Conservation (phyloP, 805 yeast genomes). For the Vanderwaltozyma polyspora region DNA sequence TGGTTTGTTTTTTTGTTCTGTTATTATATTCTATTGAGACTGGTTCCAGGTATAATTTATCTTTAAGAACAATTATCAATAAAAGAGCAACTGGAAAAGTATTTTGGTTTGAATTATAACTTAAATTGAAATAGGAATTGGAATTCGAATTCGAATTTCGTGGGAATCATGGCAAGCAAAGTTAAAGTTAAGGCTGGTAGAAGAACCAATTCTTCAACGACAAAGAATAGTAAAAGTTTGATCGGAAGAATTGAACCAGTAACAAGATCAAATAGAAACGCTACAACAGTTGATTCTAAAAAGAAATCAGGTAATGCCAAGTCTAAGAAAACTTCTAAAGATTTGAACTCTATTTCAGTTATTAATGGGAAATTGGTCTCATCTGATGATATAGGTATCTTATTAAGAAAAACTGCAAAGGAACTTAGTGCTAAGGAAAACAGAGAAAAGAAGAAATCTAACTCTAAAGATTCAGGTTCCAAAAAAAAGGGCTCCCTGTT, state of each 20-base stretch:
- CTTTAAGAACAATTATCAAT: too few relatives aligned
- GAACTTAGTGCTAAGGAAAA: constrained; percentile 1
- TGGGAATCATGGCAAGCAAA: not conserved
- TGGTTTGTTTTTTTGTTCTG: too few relatives aligned
- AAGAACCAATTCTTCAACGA: too few relatives aligned
- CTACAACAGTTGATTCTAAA: not conserved
- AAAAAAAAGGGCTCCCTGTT: not conserved
- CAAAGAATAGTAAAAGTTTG: not conserved
- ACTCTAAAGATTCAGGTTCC: not conserved
- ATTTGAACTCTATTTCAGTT: constrained; percentile 17
- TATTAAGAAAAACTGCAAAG: constrained; percentile 11
- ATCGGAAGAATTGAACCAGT: not conserved
- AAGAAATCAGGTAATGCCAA: not conserved
- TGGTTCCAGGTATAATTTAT: too few relatives aligned
- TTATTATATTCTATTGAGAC: too few relatives aligned
- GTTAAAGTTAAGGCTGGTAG: too few relatives aligned
- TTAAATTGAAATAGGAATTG: too few relatives aligned
- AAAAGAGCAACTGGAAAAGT: too few relatives aligned
- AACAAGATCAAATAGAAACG: not conserved
- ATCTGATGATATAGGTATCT: constrained; percentile 18
- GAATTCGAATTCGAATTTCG: too few relatives aligned
- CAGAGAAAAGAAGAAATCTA: not conserved
- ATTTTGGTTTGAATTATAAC: too few relatives aligned
- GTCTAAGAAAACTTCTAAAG: not conserved
- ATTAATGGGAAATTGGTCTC: constrained; percentile 20